A percentile compares a stretch with the other conserved stretches of the same genome.
Conservation (phyloP, 192 early-diverging fungal species). For the Coemansia sp. region DNA sequence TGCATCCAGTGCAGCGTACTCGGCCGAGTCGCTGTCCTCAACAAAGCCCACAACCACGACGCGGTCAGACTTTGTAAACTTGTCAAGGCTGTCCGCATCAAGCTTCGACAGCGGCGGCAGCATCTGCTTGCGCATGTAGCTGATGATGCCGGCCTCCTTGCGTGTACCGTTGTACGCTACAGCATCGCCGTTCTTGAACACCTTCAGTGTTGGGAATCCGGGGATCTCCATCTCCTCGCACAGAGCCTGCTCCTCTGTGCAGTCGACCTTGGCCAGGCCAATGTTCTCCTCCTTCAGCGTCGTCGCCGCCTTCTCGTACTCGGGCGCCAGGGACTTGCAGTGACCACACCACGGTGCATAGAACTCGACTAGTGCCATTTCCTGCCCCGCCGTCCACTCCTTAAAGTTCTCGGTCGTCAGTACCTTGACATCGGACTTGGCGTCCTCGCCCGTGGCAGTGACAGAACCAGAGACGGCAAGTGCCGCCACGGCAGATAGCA, state of each 20-base stretch:
- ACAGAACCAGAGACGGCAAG: conserved; percentile 31
- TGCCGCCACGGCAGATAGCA: conserved; percentile 47
- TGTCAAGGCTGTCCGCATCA: conserved; percentile 64
- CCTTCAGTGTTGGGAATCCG: conserved; percentile 94
- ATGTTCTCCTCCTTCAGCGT: conserved; percentile 73
- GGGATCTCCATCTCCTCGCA: conserved; percentile 80
- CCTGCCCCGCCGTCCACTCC: conserved; percentile 58
- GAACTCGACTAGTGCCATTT: conserved; percentile 88
- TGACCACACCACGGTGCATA: conserved; percentile 98
- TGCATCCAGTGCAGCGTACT: conserved; percentile 63
- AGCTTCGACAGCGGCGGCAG: conserved; percentile 79
- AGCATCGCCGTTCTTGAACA: conserved; percentile 71
- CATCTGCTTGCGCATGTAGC: conserved; percentile 92
- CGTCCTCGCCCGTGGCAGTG: conserved; percentile 11
- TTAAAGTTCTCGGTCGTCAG: conserved; percentile 66
- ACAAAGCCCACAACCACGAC: conserved; percentile 90
- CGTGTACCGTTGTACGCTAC: conserved; percentile 85
- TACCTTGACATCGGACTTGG: conserved; percentile 30
- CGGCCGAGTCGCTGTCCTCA: conserved; percentile 59
- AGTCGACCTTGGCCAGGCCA: conserved; percentile 93
- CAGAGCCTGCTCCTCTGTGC: conserved; percentile 80
- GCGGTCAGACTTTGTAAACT: conserved; percentile 81
- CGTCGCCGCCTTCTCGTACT: conserved; percentile 92
- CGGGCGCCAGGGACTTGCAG: conserved; percentile 91
- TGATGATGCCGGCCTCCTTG: conserved; percentile 82